A percentile compares a stretch with the other conserved stretches of the same genome.
Conservation (phyloP, 768 basidiomycete genomes). For the Macrolepiota dolichaula region DNA sequence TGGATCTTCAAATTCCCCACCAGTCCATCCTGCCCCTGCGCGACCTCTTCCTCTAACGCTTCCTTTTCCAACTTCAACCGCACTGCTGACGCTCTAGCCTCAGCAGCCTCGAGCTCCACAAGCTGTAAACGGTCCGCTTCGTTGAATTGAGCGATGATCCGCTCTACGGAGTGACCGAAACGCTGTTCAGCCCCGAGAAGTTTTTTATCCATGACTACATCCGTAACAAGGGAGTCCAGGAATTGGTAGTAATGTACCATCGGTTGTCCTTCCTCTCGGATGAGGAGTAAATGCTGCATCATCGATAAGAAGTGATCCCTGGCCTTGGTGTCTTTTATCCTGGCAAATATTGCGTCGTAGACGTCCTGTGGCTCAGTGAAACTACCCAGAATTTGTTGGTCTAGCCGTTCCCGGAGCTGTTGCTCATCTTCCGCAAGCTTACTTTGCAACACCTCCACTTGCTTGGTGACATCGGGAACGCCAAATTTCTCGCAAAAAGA, state of each 20-base stretch:
- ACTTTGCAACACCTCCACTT: conserved; percentile 57
- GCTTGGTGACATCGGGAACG: conserved; percentile 60
- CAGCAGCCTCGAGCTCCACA: conserved; percentile 75
- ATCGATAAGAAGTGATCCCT: conserved; percentile 87
- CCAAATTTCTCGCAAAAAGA: conserved; percentile 64
- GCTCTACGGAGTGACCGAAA: conserved; percentile 85
- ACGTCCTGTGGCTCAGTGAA: conserved; percentile 83
- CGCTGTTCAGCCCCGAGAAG: conserved; percentile 79
- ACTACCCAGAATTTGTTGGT: conserved; percentile 72
- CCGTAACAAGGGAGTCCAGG: conserved; percentile 83
- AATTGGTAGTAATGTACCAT: conserved; percentile 89
- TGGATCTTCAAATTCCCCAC: conserved; percentile 79
- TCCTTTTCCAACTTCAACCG: conserved; percentile 82
- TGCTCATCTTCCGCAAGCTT: conserved; percentile 74
- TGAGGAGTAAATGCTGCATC: conserved; percentile 89
- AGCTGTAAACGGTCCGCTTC: conserved; percentile 81
- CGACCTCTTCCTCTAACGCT: conserved; percentile 74
- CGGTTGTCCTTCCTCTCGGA: conserved; percentile 82
- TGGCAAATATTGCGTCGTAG: conserved; percentile 76
- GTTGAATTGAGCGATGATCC: conserved; percentile 85
- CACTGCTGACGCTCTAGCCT: conserved; percentile 59
- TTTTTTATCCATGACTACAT: conserved; percentile 92
- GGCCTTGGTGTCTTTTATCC: conserved; percentile 75
- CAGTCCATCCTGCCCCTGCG: conserved; percentile 77
- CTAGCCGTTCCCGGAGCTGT: conserved; percentile 67